Evolutionary conservation across 2,329 filamentous ascomycete genomes (phyloP).

Genomic region (Pseudogymnoascus sp.): DNA sequence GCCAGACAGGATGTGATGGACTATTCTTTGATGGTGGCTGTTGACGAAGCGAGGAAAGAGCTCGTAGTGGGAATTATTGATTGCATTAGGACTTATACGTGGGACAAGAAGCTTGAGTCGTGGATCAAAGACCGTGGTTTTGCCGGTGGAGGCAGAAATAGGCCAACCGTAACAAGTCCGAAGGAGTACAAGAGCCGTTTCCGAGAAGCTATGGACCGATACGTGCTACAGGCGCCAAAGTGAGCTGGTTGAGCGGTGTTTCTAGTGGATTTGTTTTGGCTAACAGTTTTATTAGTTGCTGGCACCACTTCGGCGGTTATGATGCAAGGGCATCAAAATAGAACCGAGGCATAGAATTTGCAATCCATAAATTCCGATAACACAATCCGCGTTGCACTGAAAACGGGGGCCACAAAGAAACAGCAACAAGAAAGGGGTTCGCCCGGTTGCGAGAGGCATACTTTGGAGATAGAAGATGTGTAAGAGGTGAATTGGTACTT

Average conservation of each 20-base stretch:
- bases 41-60: constrained; percentile 83
- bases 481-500: background rate
- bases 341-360: background rate
- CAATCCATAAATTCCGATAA: background rate
- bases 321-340: background rate
- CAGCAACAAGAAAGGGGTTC: background rate
- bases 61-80: constrained; percentile 97
- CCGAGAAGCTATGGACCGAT: constrained; percentile 91
- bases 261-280: background rate
- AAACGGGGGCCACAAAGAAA: background rate
- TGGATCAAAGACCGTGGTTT: constrained; percentile 98
- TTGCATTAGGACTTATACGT: constrained; percentile 96
- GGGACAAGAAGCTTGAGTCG: constrained; percentile 99
- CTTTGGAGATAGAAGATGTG: background rate
- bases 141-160: constrained; percentile 64
- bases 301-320: constrained; percentile 53
- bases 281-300: constrained; percentile 44
- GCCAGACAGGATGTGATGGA: constrained; percentile 98
- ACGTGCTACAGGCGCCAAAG: constrained; percentile 35
- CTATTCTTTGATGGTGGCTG: constrained; percentile 96
- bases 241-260: constrained; percentile 4
- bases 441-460: too few relatives aligned
- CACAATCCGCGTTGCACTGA: background rate
- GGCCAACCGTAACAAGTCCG: constrained; percentile 91
- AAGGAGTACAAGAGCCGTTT: constrained; percentile 95